Evolutionary conservation across 495 filamentous ascomycete genomes (phyloP).

Genomic region (Penicillium subrubescens): DNA sequence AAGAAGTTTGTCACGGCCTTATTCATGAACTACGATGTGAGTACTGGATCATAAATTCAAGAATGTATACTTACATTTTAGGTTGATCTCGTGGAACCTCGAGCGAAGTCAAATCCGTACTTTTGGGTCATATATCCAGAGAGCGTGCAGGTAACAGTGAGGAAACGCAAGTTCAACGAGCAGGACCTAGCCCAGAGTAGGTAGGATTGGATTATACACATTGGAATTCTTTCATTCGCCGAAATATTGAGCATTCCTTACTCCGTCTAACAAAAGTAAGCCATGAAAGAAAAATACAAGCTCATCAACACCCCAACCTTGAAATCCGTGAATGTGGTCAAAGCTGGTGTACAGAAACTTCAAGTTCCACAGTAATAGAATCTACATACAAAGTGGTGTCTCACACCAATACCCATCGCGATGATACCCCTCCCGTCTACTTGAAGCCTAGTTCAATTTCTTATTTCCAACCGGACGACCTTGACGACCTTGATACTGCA

Average conservation of each 20-base stretch:
- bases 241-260: too few species aligned
- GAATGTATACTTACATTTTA: not conserved
- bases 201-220: not conserved
- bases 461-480: conserved; percentile 16
- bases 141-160: conserved; percentile 11
- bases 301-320: too few species aligned
- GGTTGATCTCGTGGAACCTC: conserved; percentile 2
- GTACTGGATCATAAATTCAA: not conserved
- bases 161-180: not conserved
- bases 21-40: conserved; percentile 14
- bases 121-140: conserved; percentile 12
- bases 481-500: conserved; percentile 18
- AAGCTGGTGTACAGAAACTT: too few species aligned
- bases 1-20: conserved; percentile 26
- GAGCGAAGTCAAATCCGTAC: conserved; percentile 5
- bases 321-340: too few species aligned
- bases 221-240: not conserved
- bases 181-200: not conserved
- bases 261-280: too few species aligned
- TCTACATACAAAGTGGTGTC: not conserved
- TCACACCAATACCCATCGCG: too few species aligned
- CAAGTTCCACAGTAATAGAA: too few species aligned
- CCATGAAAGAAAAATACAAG: too few species aligned
- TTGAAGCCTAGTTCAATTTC: conserved; percentile 18
- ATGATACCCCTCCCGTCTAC: not conserved